phyloP scores from a whole-genome alignment of 1,139 yeast species.

The Nakaseomyces glabratus region DNA sequence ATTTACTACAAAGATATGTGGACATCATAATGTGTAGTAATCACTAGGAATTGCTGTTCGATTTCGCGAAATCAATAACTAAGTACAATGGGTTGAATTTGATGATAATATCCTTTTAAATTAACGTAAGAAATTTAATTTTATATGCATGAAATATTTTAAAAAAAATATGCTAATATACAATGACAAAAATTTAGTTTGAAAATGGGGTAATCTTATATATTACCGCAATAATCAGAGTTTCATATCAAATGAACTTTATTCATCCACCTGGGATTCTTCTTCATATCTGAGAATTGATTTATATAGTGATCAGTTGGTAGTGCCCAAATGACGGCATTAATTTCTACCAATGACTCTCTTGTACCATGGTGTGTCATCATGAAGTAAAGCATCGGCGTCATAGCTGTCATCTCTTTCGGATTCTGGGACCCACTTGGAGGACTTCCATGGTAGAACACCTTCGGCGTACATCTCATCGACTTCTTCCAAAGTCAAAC shows the following conservation, averaged over 20 bases:
- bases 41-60: too few species aligned
- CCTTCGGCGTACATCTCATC: slow-evolving; percentile 43
- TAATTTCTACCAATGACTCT: slow-evolving; percentile 16
- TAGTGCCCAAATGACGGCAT: too few species aligned
- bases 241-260: not conserved
- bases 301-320: slow-evolving; percentile 1
- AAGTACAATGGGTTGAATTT: too few species aligned
- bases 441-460: slow-evolving; percentile 38
- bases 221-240: not conserved
- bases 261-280: slow-evolving; percentile 1
- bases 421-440: slow-evolving; percentile 19
- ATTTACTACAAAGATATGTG: too few species aligned
- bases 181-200: too few species aligned
- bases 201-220: too few species aligned
- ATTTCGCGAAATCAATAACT: too few species aligned
- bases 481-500: slow-evolving; percentile 59
- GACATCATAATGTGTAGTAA: too few species aligned
- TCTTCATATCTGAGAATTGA: not conserved
- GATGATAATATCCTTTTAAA: too few species aligned
- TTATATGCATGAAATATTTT: too few species aligned
- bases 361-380: slow-evolving; percentile 16
- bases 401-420: slow-evolving; percentile 27
- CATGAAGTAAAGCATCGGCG: slow-evolving; percentile 12
- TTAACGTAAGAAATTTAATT: too few species aligned
- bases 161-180: too few species aligned